These are phyloP conservation scores for Thermothielavioides terrestris DNA, from an alignment of 495 filamentous ascomycete species.

Conservation along the genomic window DNA sequence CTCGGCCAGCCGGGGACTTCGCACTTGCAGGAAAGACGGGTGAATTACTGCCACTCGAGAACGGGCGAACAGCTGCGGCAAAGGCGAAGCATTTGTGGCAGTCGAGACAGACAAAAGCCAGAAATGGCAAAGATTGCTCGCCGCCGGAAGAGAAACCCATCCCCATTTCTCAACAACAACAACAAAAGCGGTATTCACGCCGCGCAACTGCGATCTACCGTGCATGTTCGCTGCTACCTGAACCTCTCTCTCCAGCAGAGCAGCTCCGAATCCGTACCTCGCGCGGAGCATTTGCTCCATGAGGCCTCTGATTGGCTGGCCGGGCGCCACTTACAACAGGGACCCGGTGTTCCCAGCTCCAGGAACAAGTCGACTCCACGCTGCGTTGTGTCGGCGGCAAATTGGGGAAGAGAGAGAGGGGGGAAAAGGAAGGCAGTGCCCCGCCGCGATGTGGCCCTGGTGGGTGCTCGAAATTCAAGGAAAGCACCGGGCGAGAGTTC, in stretches of 20 bases:
- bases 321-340: slow-evolving; percentile 26
- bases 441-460: no score
- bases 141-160: slow-evolving; percentile 2
- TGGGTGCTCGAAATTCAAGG: no score
- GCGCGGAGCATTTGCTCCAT: background rate
- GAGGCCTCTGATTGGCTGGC: slow-evolving; percentile 22
- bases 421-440: no score
- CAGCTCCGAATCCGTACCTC: slow-evolving; percentile 2
- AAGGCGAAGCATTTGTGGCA: slow-evolving; percentile 26
- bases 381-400: no score
- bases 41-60: background rate
- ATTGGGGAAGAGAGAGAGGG: no score
- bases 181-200: slow-evolving; percentile 15
- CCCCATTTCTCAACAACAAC: slow-evolving; percentile 17
- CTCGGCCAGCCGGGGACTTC: no score
- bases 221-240: slow-evolving; percentile 21
- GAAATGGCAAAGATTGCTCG: slow-evolving; percentile 16
- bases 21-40: background rate
- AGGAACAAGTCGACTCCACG: background rate
- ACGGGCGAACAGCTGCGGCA: slow-evolving; percentile 20
- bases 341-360: background rate
- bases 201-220: slow-evolving; percentile 18
- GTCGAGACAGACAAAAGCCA: slow-evolving; percentile 10
- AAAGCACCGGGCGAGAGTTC: no score
- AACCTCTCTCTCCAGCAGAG: slow-evolving; percentile 20